Evolutionary conservation across 495 filamentous ascomycete species (phyloP).

Genomic region (Astrothelium macrocarpum): DNA sequence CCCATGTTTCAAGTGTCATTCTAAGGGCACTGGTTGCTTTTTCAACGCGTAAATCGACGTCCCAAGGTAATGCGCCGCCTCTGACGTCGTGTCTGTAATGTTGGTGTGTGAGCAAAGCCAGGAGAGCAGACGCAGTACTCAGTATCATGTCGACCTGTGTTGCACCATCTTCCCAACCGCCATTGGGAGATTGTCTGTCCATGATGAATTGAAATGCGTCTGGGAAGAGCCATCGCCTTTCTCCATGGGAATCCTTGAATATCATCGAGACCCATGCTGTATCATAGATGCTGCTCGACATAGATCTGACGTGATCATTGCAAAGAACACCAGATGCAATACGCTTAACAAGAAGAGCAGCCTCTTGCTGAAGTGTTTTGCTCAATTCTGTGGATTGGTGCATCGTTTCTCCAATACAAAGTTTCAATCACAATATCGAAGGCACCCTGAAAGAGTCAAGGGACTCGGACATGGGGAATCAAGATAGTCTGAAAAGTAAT

Average conservation of each 20-base stretch:
- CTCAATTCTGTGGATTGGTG: too few relatives aligned
- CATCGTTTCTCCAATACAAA: too few relatives aligned
- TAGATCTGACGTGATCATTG: background rate
- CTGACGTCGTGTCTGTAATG: background rate
- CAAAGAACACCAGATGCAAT: background rate
- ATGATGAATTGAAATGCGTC: background rate
- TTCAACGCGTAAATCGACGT: background rate
- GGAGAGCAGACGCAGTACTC: background rate
- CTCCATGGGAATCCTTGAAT: background rate
- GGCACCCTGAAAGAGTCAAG: too few relatives aligned
- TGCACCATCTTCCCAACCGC: background rate
- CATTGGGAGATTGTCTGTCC: background rate
- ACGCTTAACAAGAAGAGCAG: background rate
- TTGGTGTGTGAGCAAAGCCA: background rate
- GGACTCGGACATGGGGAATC: too few relatives aligned
- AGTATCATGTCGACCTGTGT: background rate
- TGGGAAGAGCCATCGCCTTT: background rate
- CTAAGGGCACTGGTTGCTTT: background rate
- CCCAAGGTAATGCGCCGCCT: background rate
- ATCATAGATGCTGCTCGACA: background rate
- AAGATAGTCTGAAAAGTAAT: too few relatives aligned
- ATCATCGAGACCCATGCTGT: background rate
- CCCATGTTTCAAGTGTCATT: background rate
- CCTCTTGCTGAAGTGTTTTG: background rate
- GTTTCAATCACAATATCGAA: too few relatives aligned